Conservation (phyloP, 805 yeast genomes). For the Torulaspora microellipsoides region DNA sequence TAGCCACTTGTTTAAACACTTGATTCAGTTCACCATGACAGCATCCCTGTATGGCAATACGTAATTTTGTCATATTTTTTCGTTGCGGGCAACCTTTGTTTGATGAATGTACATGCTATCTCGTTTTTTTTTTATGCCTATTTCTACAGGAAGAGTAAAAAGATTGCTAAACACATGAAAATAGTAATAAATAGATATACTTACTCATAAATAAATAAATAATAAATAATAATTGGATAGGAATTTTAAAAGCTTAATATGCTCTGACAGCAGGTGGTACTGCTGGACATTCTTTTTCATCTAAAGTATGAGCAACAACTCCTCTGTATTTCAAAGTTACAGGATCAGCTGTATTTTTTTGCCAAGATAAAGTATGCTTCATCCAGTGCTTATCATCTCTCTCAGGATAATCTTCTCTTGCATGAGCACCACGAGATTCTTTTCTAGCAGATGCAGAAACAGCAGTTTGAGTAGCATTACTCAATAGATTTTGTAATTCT, state of each 20-base stretch:
- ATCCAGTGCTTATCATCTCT: constrained; percentile 97
- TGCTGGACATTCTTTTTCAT: constrained; percentile 86
- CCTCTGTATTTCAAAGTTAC: constrained; percentile 79
- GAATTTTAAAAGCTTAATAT: constrained; percentile 44
- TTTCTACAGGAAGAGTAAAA: too few relatives aligned
- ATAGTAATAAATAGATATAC: constrained; percentile 5
- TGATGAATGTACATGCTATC: neutral
- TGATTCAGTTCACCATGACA: constrained; percentile 73
- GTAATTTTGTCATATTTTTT: constrained; percentile 17
- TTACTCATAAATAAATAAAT: constrained; percentile 5
- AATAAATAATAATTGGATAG: constrained; percentile 11
- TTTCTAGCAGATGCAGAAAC: constrained; percentile 88
- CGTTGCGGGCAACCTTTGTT: neutral
- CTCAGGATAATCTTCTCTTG: constrained; percentile 94
- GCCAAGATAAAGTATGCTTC: constrained; percentile 97
- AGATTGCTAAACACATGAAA: neutral
- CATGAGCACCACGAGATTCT: constrained; percentile 99
- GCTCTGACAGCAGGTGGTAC: constrained; percentile 98
- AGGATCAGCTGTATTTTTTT: constrained; percentile 61
- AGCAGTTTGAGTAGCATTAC: constrained; percentile 97
- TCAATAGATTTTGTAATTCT: constrained; percentile 91
- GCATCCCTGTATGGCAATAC: constrained; percentile 81
- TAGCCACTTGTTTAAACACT: constrained; percentile 45
- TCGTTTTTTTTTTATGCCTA: too few relatives aligned
- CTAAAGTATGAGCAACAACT: constrained; percentile 79